A percentile compares a stretch with the other conserved stretches of the same genome.
Conservation (phyloP, 225 moss, liverwort and hornwort genomes). For the Sphagnum tenellum region DNA sequence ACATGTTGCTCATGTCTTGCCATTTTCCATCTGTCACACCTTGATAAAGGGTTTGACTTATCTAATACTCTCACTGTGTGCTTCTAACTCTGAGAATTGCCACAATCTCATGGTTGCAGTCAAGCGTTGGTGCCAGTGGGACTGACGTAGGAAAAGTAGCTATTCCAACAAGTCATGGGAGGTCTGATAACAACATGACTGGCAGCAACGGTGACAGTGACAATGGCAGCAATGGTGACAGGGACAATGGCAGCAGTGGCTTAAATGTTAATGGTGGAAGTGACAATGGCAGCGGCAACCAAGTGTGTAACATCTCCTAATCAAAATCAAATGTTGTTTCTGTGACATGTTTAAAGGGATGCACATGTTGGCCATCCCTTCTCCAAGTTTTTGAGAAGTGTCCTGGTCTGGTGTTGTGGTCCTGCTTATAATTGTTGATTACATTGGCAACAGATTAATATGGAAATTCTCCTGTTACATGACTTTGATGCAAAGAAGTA, state of each 20-base stretch:
- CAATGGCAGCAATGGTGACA: conserved; percentile 53
- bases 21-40: background rate
- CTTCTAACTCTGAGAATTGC: too few species aligned
- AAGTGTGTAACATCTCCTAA: conserved; percentile 27
- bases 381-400: too few species aligned
- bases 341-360: too few species aligned
- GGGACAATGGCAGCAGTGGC: conserved; percentile 42
- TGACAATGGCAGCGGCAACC: conserved; percentile 89
- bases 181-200: conserved; percentile 21
- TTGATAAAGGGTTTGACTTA: too few species aligned
- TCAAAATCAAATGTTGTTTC: background rate
- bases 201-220: conserved; percentile 69
- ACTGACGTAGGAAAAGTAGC: conserved; percentile 54
- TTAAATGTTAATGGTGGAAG: conserved; percentile 53
- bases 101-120: conserved; percentile 23
- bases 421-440: too few species aligned
- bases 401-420: too few species aligned
- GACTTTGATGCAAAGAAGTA: too few species aligned
- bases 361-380: too few species aligned
- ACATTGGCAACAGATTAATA: too few species aligned
- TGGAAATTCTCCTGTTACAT: too few species aligned
- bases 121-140: conserved; percentile 73
- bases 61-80: too few species aligned
- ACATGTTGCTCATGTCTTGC: too few species aligned
- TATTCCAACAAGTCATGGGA: conserved; percentile 29